These are phyloP conservation scores for Cutaneotrichosporon sp. DNA, from an alignment of 1,284 basidiomycete genomes.

Conservation along the genomic window DNA sequence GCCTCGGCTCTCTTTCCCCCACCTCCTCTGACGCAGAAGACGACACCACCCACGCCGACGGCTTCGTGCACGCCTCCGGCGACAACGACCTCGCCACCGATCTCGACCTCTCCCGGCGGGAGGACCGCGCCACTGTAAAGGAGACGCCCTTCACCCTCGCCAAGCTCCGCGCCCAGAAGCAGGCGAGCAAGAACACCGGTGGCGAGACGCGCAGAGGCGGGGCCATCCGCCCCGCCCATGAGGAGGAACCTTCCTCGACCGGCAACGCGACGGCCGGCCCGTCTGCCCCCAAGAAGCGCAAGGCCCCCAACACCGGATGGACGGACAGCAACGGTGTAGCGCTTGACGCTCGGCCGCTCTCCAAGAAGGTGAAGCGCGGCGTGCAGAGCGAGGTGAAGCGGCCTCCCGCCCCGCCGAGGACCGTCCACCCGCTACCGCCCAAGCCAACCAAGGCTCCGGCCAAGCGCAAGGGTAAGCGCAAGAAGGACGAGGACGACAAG, in stretches of 20 bases:
- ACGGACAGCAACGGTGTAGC: constrained; percentile 17
- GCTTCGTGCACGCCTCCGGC: constrained; percentile 5
- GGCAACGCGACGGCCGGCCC: neutral
- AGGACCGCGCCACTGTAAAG: constrained; percentile 27
- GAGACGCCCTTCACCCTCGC: constrained; percentile 34
- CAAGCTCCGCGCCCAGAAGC: constrained; percentile 4
- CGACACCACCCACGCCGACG: neutral
- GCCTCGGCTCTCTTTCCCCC: constrained; percentile 16
- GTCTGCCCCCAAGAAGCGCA: neutral
- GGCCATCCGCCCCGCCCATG: constrained; percentile 10
- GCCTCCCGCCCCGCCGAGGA: constrained; percentile 9
- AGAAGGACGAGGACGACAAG: constrained; percentile 16
- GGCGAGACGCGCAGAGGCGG: neutral
- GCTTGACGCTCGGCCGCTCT: constrained; percentile 13
- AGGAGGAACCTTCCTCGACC: neutral
- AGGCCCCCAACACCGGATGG: constrained; percentile 24
- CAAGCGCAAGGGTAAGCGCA: constrained; percentile 10
- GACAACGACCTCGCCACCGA: constrained; percentile 24
- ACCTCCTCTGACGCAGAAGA: constrained; percentile 14
- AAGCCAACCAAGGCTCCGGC: neutral
- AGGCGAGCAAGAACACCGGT: neutral
- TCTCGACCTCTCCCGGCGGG: constrained; percentile 29
- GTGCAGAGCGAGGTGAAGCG: neutral
- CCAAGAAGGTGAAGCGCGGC: neutral
- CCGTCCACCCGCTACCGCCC: neutral